Evolutionary conservation across 768 basidiomycete genomes (phyloP), one percentile per base, ranked within the genome.

Genomic region (Grammothele lineata): DNA sequence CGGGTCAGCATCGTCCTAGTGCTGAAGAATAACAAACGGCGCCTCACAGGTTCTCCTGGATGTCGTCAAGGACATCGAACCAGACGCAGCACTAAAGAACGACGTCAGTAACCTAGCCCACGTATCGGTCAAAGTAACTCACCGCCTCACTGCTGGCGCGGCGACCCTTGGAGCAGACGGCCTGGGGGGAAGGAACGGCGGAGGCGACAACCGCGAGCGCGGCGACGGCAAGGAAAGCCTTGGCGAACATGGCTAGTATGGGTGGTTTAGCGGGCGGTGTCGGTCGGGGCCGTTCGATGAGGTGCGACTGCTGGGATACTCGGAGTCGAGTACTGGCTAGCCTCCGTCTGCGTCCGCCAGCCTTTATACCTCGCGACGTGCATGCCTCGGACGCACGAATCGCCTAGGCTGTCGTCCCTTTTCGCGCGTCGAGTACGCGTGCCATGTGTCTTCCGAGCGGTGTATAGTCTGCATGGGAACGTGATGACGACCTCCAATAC

Each of bases 11-110:
- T 7, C 14, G 14, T 14, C 8, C 27, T 30, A 14, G 14, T 30
- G 27, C 14, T 30, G 27, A 14, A n/a, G n/a, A n/a, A 7, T 30
- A 14, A 30, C 7, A 30, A 14, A 14, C 27, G 27, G 7, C 23
- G 3, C 10, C 45, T 22, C 40, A 48, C 51, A 52, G 42, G 46
- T 48, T 48, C 27, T 35, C 42, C 25, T 52, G 51, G 26, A 53
- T 48, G 27, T 48, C 51, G n/a, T 53, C 51, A 18, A 53, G 47
- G 39, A 53, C 47, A 35, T 53, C 51, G 30, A 53, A 53, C 51
- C 47, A 53, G 27, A 45, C 47, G 23, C 51, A 53, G 46, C 51
- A 52, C 51, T 52, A 25, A 15, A 5, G 8, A 14, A 30, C 8
- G 8, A 30, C 27, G 27, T 30, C 27, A 30, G 27, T 30, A 14